Evolutionary conservation across 1,284 basidiomycete species (phyloP).

Genomic region (Cryptococcus maquisensis): DNA sequence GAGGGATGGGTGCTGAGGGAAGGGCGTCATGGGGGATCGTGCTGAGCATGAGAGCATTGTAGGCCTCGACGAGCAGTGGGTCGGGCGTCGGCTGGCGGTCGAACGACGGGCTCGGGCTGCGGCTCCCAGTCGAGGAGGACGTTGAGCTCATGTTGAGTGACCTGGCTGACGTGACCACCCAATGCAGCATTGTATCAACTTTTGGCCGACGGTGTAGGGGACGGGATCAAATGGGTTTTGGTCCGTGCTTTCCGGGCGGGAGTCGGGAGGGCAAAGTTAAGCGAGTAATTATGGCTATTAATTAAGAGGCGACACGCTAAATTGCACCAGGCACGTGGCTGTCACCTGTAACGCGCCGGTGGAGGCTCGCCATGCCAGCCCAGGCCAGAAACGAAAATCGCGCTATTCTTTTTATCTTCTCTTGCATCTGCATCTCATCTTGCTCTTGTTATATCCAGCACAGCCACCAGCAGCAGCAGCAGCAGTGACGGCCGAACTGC

Average conservation of each 20-base stretch:
- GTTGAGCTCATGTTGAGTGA: too few species aligned
- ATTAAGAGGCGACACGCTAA: neutral
- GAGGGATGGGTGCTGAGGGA: neutral
- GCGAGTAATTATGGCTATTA: neutral
- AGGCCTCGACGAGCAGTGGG: constrained; percentile 17
- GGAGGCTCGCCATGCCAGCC: neutral
- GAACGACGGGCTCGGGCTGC: neutral
- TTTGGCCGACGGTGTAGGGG: too few species aligned
- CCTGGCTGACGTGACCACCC: too few species aligned
- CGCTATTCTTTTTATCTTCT: too few species aligned
- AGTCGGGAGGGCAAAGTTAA: neutral
- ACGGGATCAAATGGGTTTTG: too few species aligned
- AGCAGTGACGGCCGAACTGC: too few species aligned
- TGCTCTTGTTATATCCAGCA: too few species aligned
- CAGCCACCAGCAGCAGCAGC: too few species aligned
- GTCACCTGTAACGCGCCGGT: neutral
- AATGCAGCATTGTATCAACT: too few species aligned
- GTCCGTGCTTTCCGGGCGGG: too few species aligned
- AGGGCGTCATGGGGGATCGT: constrained; percentile 10
- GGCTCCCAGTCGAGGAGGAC: neutral
- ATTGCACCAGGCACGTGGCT: neutral
- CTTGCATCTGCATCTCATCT: too few species aligned
- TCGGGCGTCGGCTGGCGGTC: constrained; percentile 13
- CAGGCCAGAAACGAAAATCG: too few species aligned
- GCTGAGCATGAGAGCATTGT: constrained; percentile 22